Conservation (phyloP, 1,284 basidiomycete genomes). For the Sanghuangporus weigelae region DNA sequence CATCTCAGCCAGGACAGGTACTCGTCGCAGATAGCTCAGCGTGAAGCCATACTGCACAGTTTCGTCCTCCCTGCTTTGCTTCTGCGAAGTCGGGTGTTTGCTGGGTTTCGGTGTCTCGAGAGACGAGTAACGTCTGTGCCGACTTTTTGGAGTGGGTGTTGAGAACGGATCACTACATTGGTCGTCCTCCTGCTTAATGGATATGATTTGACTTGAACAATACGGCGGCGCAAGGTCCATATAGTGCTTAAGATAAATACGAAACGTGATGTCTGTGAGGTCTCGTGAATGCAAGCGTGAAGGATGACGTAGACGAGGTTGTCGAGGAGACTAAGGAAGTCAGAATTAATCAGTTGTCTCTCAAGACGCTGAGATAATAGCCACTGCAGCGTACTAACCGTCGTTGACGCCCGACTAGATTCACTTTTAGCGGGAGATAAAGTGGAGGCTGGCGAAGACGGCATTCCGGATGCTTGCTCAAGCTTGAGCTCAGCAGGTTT, state of each 20-base stretch:
- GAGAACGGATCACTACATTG: background rate
- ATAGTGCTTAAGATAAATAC: conserved; percentile 70
- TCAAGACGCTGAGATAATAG: background rate
- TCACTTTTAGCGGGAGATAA: conserved; percentile 17
- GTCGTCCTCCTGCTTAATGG: conserved; percentile 1
- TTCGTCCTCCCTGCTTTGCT: background rate
- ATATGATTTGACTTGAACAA: conserved; percentile 15
- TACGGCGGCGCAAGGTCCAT: conserved; percentile 47
- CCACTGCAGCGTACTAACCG: conserved; percentile 17
- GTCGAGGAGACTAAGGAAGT: conserved; percentile 35
- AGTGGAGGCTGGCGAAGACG: conserved; percentile 19
- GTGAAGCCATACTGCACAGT: conserved; percentile 47
- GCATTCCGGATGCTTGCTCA: background rate
- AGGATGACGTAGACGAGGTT: conserved; percentile 53
- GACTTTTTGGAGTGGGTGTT: conserved; percentile 1
- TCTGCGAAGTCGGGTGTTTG: conserved; percentile 21
- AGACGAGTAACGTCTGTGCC: background rate
- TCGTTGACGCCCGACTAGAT: conserved; percentile 11
- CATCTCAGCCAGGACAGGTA: conserved; percentile 60
- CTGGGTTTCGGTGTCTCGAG: conserved; percentile 1
- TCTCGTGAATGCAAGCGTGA: conserved; percentile 57
- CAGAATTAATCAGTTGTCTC: background rate
- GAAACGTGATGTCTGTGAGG: conserved; percentile 61
- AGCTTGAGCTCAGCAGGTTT: conserved; percentile 3
- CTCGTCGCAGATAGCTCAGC: conserved; percentile 65